These are phyloP conservation scores for Thinopyrum elongatum DNA, from an alignment of 176 grass and related monocot species.

Conservation along the genomic window DNA sequence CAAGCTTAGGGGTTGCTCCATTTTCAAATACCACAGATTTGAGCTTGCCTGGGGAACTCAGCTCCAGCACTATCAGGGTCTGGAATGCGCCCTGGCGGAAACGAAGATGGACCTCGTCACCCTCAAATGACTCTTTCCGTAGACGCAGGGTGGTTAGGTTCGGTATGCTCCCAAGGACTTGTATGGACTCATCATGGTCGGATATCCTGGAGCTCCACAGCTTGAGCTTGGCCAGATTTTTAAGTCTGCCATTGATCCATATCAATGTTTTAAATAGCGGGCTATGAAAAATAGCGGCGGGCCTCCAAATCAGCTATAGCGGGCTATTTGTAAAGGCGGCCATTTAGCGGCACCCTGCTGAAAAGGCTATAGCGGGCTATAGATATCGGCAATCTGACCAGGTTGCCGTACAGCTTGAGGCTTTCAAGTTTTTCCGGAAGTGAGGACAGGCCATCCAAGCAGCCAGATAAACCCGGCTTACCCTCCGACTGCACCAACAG, in stretches of 20 bases:
- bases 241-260: not conserved
- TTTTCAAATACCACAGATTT: not conserved
- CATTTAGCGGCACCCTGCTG: no score
- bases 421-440: not conserved
- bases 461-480: not conserved
- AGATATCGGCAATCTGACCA: not conserved
- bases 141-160: not conserved
- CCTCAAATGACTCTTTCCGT: not conserved
- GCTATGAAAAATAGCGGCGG: no score
- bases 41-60: not conserved
- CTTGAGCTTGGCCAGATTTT: not conserved
- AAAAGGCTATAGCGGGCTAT: no score
- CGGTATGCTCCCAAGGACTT: not conserved
- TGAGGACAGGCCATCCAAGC: not conserved
- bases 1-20: not conserved
- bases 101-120: not conserved
- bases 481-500: not conserved
- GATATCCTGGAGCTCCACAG: not conserved
- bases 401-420: not conserved
- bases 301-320: no score
- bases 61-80: not conserved
- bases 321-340: no score
- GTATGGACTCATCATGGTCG: not conserved
- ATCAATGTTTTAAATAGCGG: no score
- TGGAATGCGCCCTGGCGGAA: not conserved